Conservation (phyloP, 495 filamentous ascomycete genomes). For the Aspergillus carlsbadensis region DNA sequence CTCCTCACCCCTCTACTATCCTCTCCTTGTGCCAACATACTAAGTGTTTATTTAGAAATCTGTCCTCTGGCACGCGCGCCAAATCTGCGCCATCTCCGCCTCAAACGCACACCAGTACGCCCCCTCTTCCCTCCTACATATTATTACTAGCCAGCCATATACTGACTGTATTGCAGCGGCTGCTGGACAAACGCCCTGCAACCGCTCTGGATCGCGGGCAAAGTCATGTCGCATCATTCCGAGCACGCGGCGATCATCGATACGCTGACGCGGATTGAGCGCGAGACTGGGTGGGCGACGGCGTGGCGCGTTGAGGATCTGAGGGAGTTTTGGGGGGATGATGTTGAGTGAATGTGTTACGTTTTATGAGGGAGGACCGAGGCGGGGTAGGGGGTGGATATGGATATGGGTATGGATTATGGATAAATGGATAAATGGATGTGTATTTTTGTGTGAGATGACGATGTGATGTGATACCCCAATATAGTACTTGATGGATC, state of each 20-base stretch:
- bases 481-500: too few species aligned
- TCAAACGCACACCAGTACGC: slow-evolving; percentile 36
- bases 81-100: slow-evolving; percentile 46
- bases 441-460: neutral
- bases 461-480: too few species aligned
- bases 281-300: slow-evolving; percentile 43
- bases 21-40: neutral
- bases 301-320: slow-evolving; percentile 45
- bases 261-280: slow-evolving; percentile 39
- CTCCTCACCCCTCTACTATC: neutral
- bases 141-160: too few species aligned
- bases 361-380: too few species aligned
- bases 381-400: too few species aligned
- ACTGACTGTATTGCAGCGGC: too few species aligned
- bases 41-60: slow-evolving; percentile 26
- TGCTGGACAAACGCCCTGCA: slow-evolving; percentile 49
- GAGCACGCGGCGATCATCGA: slow-evolving; percentile 44
- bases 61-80: slow-evolving; percentile 45
- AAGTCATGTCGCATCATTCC: slow-evolving; percentile 41
- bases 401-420: too few species aligned
- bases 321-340: slow-evolving; percentile 42
- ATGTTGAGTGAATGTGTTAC: slow-evolving; percentile 4
- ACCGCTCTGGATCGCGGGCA: slow-evolving; percentile 47
- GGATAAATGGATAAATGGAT: too few species aligned
- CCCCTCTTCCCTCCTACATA: too few species aligned